Evolutionary conservation across 371 early-diverging fungal species (phyloP), one percentile per base, ranked within the genome.

Genomic region (Lichtheimia hyalospora): DNA sequence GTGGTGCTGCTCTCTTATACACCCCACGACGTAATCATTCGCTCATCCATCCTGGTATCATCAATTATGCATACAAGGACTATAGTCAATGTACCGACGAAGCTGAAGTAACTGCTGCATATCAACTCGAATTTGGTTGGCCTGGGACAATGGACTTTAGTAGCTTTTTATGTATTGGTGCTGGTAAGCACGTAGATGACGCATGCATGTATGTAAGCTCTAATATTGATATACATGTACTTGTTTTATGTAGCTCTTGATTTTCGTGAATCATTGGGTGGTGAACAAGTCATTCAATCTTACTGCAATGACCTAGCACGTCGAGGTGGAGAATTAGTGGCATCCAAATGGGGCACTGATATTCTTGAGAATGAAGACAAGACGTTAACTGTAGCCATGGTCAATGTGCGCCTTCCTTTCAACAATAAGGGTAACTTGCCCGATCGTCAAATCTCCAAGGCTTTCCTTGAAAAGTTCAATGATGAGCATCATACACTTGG

Each of bases 1-100:
- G 88, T 24, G 84, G 87, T 15, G 70, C 79, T 3, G 88, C 89
- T 5, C 57, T 88, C 0, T 63, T 92, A 1, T 88, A 82, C 51
- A 83, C 83, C 8, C 68, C 80, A 6, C 69, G 73, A 28, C 65
- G 76, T 14, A 73, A 83, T 48, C 89, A 89, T 52, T 52, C 63
- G 3, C 49, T 74, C n/a, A 65, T 87, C 8, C 82, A 85, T 65
- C 83, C 82, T 46, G 49, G 82, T 50, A 61, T 79, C 49, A 83
- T 86, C 49, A 83, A 79, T 12, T 63, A 69, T 13, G 70, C 74
- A 15, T 84, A 84, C 66, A 63, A 24, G 23, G 49, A 49, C 13
- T 49, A 58, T 41, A 49, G 52, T 20, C 62, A 70, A 14, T 34
- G 34, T 34, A 8, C 1, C 10, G 50, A 55, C 3, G 66, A 69